phyloP scores from a whole-genome alignment of 345 rosid genomes.

The Eucalyptus urophylla region DNA sequence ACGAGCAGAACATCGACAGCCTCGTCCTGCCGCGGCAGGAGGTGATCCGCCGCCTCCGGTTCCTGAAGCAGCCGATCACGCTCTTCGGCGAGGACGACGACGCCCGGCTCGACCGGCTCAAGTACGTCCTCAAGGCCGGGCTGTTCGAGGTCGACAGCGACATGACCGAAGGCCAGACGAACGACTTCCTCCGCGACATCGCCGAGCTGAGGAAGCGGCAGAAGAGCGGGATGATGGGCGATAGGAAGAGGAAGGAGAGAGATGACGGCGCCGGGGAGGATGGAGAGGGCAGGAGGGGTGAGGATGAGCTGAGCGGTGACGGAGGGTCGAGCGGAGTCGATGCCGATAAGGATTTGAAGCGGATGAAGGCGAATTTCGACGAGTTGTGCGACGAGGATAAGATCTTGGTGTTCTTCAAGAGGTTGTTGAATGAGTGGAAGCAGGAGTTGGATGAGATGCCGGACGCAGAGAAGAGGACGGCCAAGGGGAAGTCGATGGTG shows the following conservation, averaged over 20 bases:
- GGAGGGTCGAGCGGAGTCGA: conserved; percentile 95
- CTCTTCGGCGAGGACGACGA: conserved; percentile 91
- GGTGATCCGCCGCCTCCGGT: conserved; percentile 81
- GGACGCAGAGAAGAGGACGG: conserved; percentile 77
- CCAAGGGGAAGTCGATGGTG: conserved; percentile 82
- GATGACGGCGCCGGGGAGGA: conserved; percentile 69
- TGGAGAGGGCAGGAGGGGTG: conserved; percentile 60
- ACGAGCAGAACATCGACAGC: conserved; percentile 74
- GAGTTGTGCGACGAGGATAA: conserved; percentile 91
- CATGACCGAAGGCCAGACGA: conserved; percentile 90
- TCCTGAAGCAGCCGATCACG: conserved; percentile 88
- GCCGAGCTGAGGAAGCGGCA: conserved; percentile 89
- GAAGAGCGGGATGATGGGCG: conserved; percentile 59
- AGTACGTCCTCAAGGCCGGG: conserved; percentile 73
- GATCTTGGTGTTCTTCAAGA: conserved; percentile 86
- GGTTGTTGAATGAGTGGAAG: conserved; percentile 85
- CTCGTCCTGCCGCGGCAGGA: conserved; percentile 76
- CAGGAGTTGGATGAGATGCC: conserved; percentile 81
- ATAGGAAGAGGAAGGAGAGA: conserved; percentile 74
- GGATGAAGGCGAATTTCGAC: conserved; percentile 81
- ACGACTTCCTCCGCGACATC: conserved; percentile 92
- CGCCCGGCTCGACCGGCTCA: conserved; percentile 75
- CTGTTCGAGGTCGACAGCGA: conserved; percentile 90
- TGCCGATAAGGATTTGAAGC: conserved; percentile 69
- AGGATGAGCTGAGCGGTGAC: conserved; percentile 65